Evolutionary conservation across 164 flowering plant genomes (phyloP), one percentile per base, ranked within the genome.

Genomic region (Amborella trichopoda): DNA sequence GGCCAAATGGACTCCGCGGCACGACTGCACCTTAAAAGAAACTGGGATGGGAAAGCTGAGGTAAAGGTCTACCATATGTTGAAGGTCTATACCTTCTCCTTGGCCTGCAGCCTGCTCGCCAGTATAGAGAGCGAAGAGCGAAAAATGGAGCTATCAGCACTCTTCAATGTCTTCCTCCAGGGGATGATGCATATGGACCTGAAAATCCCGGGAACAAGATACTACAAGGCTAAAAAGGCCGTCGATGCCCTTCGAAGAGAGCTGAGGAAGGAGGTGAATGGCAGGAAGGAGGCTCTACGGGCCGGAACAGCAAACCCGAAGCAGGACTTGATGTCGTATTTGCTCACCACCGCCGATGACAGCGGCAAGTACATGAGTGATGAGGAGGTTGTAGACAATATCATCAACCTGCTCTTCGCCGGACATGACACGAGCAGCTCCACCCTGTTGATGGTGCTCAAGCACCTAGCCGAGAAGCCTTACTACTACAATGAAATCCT

Each of bases 181-280:
- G 48, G 48, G 19, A 22, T 44, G 0, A 19, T 16, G 8, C 17
- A 8, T 12, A 26, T 26, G 2, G 50, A 65, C 3, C 4, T 70
- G 41, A 49, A 61, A 18, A 23, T 68, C 44, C 79, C 79, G 6
- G 79, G 79, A 42, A 73, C 73, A 55, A 42, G 5, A 63, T 50
- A 34, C n/a, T n/a, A n/a, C n/a, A n/a, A n/a, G n/a, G n/a, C n/a
- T n/a, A n/a, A n/a, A n/a, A n/a, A n/a, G n/a, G 69, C 69, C 1
- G 60, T 66, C 1, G 46, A 14, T 6, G 55, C 48, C 1, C 26
- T 71, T 5, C 34, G 67, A 30, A 58, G 53, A 52, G 65, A 68
- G 46, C 45, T 71, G 6, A 50, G 49, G 23, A n/a, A 3, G 0
- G 25, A 64, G 0, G 59, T 73, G 4, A 39, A 39, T 27, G 68